phyloP scores from a whole-genome alignment of 2,329 filamentous ascomycete species.

The Lecanicillium sp. region DNA sequence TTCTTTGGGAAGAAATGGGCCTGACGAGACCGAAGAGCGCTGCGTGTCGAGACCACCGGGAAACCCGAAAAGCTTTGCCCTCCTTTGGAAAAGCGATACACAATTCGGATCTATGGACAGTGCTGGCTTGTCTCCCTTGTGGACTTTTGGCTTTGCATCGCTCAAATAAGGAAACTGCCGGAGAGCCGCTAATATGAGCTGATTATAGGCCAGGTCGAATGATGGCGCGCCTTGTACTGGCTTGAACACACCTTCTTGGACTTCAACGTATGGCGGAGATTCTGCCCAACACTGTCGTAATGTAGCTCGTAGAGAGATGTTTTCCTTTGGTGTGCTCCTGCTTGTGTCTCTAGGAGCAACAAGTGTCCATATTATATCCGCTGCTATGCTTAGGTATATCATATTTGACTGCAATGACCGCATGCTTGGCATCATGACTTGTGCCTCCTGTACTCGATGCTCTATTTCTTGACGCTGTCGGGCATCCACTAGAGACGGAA shows the following conservation, averaged over 20 bases:
- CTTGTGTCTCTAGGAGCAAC: slow-evolving; percentile 5
- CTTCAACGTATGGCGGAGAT: slow-evolving; percentile 9
- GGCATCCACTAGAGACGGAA: not conserved
- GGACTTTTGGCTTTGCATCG: slow-evolving; percentile 1
- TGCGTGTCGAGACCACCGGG: too few species aligned
- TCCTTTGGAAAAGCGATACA: slow-evolving; percentile 7
- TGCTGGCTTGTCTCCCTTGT: slow-evolving; percentile 4
- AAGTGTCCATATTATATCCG: slow-evolving; percentile 1
- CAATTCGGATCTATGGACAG: slow-evolving; percentile 3
- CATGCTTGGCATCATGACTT: not conserved
- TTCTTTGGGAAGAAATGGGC: too few species aligned
- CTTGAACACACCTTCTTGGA: slow-evolving; percentile 11
- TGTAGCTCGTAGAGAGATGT: slow-evolving; percentile 2
- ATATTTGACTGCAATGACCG: slow-evolving; percentile 3
- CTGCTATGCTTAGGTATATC: slow-evolving; percentile 2
- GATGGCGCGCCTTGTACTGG: slow-evolving; percentile 5
- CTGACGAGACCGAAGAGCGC: too few species aligned
- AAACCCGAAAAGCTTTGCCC: slow-evolving; percentile 10
- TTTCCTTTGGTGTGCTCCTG: not conserved
- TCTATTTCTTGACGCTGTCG: not conserved
- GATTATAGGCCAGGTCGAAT: slow-evolving; percentile 10
- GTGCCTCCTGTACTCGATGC: not conserved
- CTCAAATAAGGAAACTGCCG: slow-evolving; percentile 10
- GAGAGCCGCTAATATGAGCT: slow-evolving; percentile 10
- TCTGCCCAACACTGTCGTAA: slow-evolving; percentile 4